Conservation (phyloP, 2,329 filamentous ascomycete species). For the Myriosclerotinia duriaeana region DNA sequence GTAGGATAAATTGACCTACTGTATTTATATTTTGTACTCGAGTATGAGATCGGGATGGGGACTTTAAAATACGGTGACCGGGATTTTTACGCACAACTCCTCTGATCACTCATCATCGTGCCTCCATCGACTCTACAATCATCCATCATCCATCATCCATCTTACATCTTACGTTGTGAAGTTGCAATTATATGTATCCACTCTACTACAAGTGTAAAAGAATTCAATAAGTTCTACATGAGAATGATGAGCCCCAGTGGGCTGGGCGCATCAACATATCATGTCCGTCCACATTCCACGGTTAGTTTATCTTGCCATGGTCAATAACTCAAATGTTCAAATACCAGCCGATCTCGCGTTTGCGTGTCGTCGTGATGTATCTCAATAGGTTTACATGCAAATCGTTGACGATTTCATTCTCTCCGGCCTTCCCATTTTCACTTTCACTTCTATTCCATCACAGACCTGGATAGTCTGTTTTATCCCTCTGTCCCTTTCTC, state of each 20-base stretch:
- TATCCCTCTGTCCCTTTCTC: not conserved
- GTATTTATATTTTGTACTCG: not conserved
- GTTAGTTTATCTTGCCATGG: not conserved
- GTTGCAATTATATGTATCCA: not conserved
- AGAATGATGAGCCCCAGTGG: slow-evolving; percentile 8
- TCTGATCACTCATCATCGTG: not conserved
- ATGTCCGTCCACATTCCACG: slow-evolving; percentile 18
- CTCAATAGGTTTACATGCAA: not conserved
- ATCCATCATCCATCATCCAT: not conserved
- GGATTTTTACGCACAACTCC: not conserved
- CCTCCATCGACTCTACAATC: not conserved
- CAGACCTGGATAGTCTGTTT: slow-evolving; percentile 15
- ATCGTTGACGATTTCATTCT: slow-evolving; percentile 20
- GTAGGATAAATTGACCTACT: no score
- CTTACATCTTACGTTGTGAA: not conserved
- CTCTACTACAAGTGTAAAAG: accelerated
- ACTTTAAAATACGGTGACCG: slow-evolving; percentile 16
- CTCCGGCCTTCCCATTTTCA: not conserved
- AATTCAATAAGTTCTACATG: not conserved
- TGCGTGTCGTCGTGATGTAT: not conserved
- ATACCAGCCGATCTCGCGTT: not conserved
- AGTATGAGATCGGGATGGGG: not conserved
- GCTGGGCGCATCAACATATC: slow-evolving; percentile 6
- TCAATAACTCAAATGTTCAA: not conserved
- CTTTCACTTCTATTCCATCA: not conserved